Conservation (phyloP, 176 grass and related monocot species). For the sorghum (Sorghum bicolor) region Sorghum_bicolor_NCBIv3 NC_012874.2:14561001-14561500, state of each 20-base stretch:
- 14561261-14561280: conserved; percentile 30
- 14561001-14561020: conserved; percentile 37
- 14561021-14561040: conserved; percentile 29
- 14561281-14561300: conserved; percentile 18
- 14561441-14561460: conserved; percentile 11
- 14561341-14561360: conserved; percentile 41
- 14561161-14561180: conserved; percentile 38
- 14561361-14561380: conserved; percentile 41
- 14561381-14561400: conserved; percentile 49
- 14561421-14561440: conserved; percentile 42
- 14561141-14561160: conserved; percentile 31
- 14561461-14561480: conserved; percentile 26
- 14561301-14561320: conserved; percentile 34
- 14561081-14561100: conserved; percentile 25
- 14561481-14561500: conserved; percentile 23
- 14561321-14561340: conserved; percentile 23
- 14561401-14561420: conserved; percentile 29
- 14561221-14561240: conserved; percentile 32
- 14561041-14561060: conserved; percentile 37
- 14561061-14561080: conserved; percentile 34
- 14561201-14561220: conserved; percentile 19
- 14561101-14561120: conserved; percentile 3
- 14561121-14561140: conserved; percentile 23
- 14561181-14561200: not conserved
- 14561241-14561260: conserved; percentile 42